Evolutionary conservation across 352 stramenopile genomes (phyloP).

Genomic region (Stramenopiles sp.): DNA sequence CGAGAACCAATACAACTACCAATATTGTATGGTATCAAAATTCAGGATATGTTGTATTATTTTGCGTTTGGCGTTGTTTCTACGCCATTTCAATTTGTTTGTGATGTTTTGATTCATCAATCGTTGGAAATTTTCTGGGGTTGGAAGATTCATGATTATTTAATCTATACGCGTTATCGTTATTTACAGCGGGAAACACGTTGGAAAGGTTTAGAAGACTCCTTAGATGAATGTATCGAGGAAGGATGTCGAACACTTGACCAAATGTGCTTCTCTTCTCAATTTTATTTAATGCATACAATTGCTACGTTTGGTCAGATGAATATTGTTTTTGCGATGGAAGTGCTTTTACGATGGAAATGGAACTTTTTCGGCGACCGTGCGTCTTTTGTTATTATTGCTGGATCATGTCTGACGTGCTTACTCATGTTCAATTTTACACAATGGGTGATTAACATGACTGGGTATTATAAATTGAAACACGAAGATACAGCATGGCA

Average conservation of each 20-base stretch:
- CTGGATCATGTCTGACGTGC: slow-evolving; percentile 37
- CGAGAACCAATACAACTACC: slow-evolving; percentile 71
- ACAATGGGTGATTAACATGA: slow-evolving; percentile 49
- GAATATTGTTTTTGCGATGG: slow-evolving; percentile 75
- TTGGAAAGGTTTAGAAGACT: slow-evolving; percentile 86
- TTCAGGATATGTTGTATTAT: slow-evolving; percentile 94
- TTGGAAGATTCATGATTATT: slow-evolving; percentile 94
- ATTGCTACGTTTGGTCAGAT: slow-evolving; percentile 30
- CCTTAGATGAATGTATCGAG: slow-evolving; percentile 88
- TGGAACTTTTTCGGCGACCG: slow-evolving; percentile 92
- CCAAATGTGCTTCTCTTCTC: slow-evolving; percentile 88
- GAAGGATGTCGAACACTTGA: slow-evolving; percentile 78
- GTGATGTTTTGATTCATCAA: slow-evolving; percentile 81
- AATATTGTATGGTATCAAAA: slow-evolving; percentile 80
- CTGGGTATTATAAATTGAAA: slow-evolving; percentile 84
- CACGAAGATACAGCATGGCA: slow-evolving; percentile 87
- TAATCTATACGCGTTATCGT: slow-evolving; percentile 80
- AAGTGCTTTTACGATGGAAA: slow-evolving; percentile 77
- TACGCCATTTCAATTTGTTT: slow-evolving; percentile 75
- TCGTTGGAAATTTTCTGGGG: slow-evolving; percentile 86
- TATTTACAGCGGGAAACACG: slow-evolving; percentile 82
- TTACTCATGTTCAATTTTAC: slow-evolving; percentile 39
- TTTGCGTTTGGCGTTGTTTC: slow-evolving; percentile 81
- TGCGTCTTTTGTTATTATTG: slow-evolving; percentile 51
- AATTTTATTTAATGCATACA: slow-evolving; percentile 93